These are phyloP conservation scores for Neurospora pannonica DNA, from an alignment of 495 filamentous ascomycete genomes.

Conservation along the genomic window DNA sequence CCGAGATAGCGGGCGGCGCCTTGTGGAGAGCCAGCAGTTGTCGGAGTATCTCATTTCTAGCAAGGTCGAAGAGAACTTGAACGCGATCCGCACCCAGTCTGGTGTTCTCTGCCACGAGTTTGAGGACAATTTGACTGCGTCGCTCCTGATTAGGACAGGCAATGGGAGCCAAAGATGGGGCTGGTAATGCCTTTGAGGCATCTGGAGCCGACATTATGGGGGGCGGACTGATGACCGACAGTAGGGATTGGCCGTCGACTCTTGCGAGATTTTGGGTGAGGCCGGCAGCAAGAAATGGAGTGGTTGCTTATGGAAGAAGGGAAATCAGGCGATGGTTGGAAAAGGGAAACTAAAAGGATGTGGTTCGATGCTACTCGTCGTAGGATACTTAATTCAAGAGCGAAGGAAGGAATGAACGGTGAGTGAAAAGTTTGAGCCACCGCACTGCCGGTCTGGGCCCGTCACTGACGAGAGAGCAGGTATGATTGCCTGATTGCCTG, in stretches of 20 bases:
- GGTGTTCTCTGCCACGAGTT: background rate
- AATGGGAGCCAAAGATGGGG: background rate
- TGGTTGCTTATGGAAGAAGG: background rate
- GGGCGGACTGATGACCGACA: background rate
- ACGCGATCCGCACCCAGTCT: background rate
- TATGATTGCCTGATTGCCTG: background rate
- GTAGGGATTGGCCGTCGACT: background rate
- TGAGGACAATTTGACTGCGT: background rate
- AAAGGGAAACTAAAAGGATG: background rate
- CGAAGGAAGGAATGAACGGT: background rate
- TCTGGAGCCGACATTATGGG: background rate
- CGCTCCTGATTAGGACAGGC: background rate
- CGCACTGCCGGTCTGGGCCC: background rate
- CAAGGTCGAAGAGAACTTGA: background rate
- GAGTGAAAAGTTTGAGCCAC: background rate
- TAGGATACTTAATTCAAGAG: background rate
- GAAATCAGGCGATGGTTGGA: background rate
- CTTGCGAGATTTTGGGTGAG: background rate
- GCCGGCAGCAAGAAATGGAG: background rate
- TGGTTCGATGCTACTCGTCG: background rate
- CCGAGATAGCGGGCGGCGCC: background rate
- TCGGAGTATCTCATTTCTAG: background rate
- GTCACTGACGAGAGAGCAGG: background rate
- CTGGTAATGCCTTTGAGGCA: background rate
- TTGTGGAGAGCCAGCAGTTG: background rate